Percentiles rank a stretch among this genome's conserved stretches.
Evolutionary conservation across 257 asterid genomes (phyloP).

Genomic region (Phtheirospermum japonicum): DNA sequence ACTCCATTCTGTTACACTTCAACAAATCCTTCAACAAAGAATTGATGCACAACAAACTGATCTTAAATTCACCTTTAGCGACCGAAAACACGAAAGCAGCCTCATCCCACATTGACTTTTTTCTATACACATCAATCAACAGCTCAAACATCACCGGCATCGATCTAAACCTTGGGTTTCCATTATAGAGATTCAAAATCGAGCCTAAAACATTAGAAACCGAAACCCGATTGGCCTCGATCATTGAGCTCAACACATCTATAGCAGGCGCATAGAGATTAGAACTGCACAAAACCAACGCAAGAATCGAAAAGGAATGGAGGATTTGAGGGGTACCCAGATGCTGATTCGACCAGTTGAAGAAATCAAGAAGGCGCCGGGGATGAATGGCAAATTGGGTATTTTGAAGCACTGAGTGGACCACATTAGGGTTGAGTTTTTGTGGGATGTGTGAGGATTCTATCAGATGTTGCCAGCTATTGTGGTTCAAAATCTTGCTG

Average conservation of each 20-base stretch:
- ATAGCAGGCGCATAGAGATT: conserved; percentile 54
- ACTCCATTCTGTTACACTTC: conserved; percentile 52
- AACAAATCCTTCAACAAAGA: conserved; percentile 72
- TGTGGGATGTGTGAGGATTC: conserved; percentile 55
- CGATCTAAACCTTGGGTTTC: conserved; percentile 39
- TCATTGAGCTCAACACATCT: conserved; percentile 45
- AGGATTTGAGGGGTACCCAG: conserved; percentile 54
- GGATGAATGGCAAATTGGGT: conserved; percentile 55
- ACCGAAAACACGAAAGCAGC: conserved; percentile 61
- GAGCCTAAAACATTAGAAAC: conserved; percentile 48
- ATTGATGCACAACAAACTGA: conserved; percentile 81
- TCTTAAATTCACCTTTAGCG: conserved; percentile 38
- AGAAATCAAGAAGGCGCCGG: conserved; percentile 67
- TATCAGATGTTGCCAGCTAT: conserved; percentile 59
- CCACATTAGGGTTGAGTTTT: conserved; percentile 55
- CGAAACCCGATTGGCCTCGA: conserved; percentile 37
- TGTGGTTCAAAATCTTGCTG: conserved; percentile 46
- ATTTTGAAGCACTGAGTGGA: conserved; percentile 52
- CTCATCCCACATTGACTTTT: conserved; percentile 62
- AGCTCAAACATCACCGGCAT: conserved; percentile 63
- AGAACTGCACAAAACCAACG: conserved; percentile 51
- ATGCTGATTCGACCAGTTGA: conserved; percentile 56
- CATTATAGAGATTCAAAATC: conserved; percentile 40
- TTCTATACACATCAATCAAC: conserved; percentile 73
- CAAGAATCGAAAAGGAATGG: conserved; percentile 53